Conservation (phyloP, 1,284 basidiomycete genomes). For the Exsudoporus floridanus region DNA sequence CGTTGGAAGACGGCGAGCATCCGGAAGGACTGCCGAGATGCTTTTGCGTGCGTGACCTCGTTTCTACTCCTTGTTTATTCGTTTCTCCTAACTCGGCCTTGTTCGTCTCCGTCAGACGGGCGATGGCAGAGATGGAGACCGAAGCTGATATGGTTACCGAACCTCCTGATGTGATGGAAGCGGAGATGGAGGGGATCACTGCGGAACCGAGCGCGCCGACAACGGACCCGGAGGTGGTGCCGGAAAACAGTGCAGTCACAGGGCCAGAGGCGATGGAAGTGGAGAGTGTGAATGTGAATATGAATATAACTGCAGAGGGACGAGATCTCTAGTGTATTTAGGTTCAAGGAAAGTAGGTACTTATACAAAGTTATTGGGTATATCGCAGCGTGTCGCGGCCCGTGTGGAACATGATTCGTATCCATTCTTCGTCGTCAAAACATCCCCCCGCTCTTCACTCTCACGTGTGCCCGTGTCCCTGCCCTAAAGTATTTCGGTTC, state of each 20-base stretch:
- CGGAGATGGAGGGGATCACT: constrained; percentile 12
- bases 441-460: background rate
- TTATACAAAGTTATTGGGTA: background rate
- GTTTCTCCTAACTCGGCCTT: background rate
- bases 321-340: background rate
- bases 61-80: background rate
- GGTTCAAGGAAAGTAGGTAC: background rate
- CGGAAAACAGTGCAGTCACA: background rate
- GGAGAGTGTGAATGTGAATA: background rate
- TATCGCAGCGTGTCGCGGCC: background rate
- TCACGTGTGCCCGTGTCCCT: no score
- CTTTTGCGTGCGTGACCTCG: constrained; percentile 44
- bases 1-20: constrained; percentile 48
- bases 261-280: background rate
- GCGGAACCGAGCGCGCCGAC: background rate
- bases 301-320: background rate
- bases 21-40: constrained; percentile 48
- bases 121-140: constrained; percentile 52
- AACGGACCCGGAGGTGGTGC: background rate
- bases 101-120: constrained; percentile 34
- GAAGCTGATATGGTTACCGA: constrained; percentile 26
- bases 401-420: background rate
- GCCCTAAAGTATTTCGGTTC: background rate
- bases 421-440: no score
- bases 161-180: constrained; percentile 8